phyloP scores from a whole-genome alignment of 495 filamentous ascomycete species.

The Lasiosphaeria hispida region DNA sequence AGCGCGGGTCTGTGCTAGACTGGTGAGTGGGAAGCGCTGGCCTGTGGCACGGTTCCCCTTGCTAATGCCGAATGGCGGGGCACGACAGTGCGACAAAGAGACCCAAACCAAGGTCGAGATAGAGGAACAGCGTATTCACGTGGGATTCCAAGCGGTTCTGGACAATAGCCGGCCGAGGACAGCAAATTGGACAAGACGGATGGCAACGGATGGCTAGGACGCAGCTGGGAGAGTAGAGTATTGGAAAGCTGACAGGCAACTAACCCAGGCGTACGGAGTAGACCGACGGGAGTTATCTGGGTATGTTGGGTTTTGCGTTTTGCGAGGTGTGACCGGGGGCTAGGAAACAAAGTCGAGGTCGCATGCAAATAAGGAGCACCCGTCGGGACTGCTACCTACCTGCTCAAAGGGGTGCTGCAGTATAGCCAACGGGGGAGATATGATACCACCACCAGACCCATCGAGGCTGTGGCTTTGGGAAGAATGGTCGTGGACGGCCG shows the following conservation, averaged over 20 bases:
- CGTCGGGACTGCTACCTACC: not conserved
- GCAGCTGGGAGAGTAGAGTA: too few species aligned
- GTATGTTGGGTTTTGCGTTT: slow-evolving; percentile 1
- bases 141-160: not conserved
- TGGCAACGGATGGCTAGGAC: not conserved
- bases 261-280: too few species aligned
- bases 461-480: too few species aligned
- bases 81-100: not conserved
- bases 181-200: not conserved
- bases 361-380: slow-evolving; percentile 2
- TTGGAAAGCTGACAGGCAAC: too few species aligned
- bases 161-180: not conserved
- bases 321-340: slow-evolving; percentile 16
- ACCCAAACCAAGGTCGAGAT: not conserved
- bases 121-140: not conserved
- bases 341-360: slow-evolving; percentile 15
- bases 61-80: not conserved
- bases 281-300: not conserved
- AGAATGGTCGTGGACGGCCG: too few species aligned
- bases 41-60: slow-evolving; percentile 11
- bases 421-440: not conserved
- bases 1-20: slow-evolving; percentile 12
- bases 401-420: not conserved
- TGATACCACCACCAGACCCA: not conserved
- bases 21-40: slow-evolving; percentile 10